Percentiles rank a stretch among this genome's conserved stretches.
Evolutionary conservation across 2,329 filamentous ascomycete species (phyloP).

Genomic region (Trichoderma sp.): DNA sequence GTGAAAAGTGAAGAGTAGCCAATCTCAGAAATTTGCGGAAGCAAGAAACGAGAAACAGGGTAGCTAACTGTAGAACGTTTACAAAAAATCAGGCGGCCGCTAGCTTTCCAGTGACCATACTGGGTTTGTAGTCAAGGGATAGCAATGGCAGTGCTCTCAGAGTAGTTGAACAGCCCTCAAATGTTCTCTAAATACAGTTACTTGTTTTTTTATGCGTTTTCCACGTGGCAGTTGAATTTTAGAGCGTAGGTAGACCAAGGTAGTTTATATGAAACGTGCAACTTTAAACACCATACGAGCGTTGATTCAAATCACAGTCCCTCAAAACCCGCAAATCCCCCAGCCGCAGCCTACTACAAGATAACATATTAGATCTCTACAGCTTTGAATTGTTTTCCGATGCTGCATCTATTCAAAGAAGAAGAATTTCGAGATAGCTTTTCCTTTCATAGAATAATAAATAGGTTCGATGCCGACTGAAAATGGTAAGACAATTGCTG

Average conservation of each 20-base stretch:
- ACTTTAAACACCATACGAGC: neutral
- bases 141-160: neutral
- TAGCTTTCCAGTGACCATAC: neutral
- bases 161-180: neutral
- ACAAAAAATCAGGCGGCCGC: neutral
- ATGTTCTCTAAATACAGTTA: neutral
- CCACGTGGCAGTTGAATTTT: neutral
- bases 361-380: neutral
- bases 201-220: neutral
- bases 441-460: neutral
- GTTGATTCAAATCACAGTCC: neutral
- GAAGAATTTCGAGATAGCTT: neutral
- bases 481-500: neutral
- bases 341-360: neutral
- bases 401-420: neutral
- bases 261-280: neutral
- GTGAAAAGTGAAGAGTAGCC: too few species aligned
- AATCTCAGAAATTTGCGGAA: neutral
- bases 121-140: neutral
- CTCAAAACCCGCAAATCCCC: neutral
- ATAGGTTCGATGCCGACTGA: neutral
- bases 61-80: neutral
- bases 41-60: neutral
- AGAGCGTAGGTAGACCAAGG: neutral
- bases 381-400: too few species aligned